These are phyloP conservation scores for Orbilia brochopaga DNA, from an alignment of 2,329 filamentous ascomycete genomes.

Conservation along the genomic window DNA sequence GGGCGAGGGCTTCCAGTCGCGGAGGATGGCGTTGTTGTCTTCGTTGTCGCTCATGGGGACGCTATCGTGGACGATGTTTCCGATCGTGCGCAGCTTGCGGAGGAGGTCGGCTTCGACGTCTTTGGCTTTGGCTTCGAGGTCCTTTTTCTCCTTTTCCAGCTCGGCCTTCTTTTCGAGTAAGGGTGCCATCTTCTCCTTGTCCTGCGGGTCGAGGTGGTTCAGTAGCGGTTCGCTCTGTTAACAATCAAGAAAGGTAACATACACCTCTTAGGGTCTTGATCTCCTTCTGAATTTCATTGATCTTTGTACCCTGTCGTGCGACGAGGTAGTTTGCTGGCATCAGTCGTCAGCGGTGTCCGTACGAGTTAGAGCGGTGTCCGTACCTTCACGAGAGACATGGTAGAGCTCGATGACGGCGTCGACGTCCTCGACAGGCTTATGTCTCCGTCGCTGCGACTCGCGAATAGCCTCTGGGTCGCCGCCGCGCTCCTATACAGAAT, in stretches of 20 bases:
- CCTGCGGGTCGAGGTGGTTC: conserved; percentile 13
- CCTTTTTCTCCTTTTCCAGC: conserved; percentile 81
- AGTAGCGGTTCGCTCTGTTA: not conserved
- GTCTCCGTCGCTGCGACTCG: conserved; percentile 83
- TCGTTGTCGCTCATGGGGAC: conserved; percentile 85
- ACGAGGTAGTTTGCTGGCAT: conserved; percentile 72
- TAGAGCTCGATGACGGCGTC: conserved; percentile 89
- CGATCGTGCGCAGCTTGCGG: conserved; percentile 80
- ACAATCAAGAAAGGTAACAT: conserved; percentile 32
- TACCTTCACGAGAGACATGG: conserved; percentile 65
- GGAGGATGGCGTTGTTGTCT: conserved; percentile 80
- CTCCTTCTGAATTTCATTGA: conserved; percentile 87
- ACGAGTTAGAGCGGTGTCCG: too few relatives aligned
- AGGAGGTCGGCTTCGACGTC: conserved; percentile 77
- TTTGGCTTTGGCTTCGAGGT: conserved; percentile 72
- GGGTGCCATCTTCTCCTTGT: conserved; percentile 77
- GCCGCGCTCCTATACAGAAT: conserved; percentile 71
- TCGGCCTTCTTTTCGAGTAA: conserved; percentile 80
- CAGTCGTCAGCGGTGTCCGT: conserved; percentile 7
- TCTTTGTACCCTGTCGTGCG: conserved; percentile 79
- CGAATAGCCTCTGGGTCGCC: conserved; percentile 90
- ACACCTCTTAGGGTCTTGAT: conserved; percentile 41
- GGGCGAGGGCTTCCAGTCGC: conserved; percentile 77
- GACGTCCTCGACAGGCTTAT: conserved; percentile 80
- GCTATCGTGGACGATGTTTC: conserved; percentile 88